Base-by-base conservation (phyloP, 768 basidiomycete genomes). In the Suillus weaverae region DNA sequence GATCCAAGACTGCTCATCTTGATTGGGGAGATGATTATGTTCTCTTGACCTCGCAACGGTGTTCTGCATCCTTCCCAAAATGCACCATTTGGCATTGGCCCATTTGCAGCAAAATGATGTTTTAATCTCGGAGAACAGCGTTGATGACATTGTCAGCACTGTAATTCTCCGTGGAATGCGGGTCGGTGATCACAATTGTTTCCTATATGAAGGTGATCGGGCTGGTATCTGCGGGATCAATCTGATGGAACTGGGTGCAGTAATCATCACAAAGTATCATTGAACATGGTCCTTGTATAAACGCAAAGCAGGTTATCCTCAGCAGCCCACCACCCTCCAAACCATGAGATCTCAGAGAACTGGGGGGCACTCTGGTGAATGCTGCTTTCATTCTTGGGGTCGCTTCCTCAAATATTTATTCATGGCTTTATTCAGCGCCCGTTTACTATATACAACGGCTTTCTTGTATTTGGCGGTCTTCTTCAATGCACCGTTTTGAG, bases 391-490 rank as follows among this genome's bases (percentile, higher is more conserved):
- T 53, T 51, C 26, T 61, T 35, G 32, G 44, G 61, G 10, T 20
- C 8, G 3, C 51, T 54, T 43, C 66, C 66, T 51, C 63, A 44
- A 10, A 63, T 33, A 63, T 72, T 18, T 67, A 50, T 8, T n/a
- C 41, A 48, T 75, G 70, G 69, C 11, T 22, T 11, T 1, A 18
- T 0, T 69, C 73, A 20, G 38, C 14, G 1, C 67, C 72, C 4
- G 67, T 68, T 5, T 70, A 68, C n/a, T 62, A 62, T 60, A 0
- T 74, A 63, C 32, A 66, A 62, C 2, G 72, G 72, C 30, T 69
- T 68, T 26, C 55, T 74, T 11, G 66, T 66, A 20, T 70, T 73
- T 16, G 70, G 32, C 7, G 72, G 71, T 16, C 18, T 76, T 62
- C 18, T 72, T 6, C 65, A 48, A 69, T 50, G 63, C 61, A 32